A percentile compares a stretch with the other conserved stretches of the same genome.
phyloP scores from a whole-genome alignment of 2,329 filamentous ascomycete genomes.

The Cladosporium velox region DNA sequence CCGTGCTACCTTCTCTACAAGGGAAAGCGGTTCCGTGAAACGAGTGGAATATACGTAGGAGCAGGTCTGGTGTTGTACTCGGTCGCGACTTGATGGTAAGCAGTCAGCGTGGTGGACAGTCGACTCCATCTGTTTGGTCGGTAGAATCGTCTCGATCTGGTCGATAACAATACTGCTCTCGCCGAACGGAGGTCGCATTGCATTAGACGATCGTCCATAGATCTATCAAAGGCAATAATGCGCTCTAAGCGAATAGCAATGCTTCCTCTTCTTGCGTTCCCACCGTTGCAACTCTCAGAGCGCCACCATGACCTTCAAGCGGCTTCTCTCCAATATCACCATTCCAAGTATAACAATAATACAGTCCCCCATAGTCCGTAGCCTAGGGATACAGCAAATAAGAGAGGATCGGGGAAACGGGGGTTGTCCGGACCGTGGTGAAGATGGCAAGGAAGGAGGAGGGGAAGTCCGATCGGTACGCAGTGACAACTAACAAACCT shows the following conservation, averaged over 20 bases:
- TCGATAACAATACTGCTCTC: too few relatives aligned
- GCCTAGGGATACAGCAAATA: not conserved
- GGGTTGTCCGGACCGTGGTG: not conserved
- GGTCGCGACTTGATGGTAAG: not conserved
- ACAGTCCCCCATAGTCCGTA: not conserved
- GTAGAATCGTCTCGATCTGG: too few relatives aligned
- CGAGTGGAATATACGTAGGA: not conserved
- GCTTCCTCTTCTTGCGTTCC: not conserved
- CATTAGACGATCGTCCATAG: not conserved
- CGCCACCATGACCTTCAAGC: not conserved
- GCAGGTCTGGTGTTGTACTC: not conserved
- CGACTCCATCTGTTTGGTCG: too few relatives aligned
- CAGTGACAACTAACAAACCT: not conserved
- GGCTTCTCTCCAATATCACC: not conserved
- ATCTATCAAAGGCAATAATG: not conserved
- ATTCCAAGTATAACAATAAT: not conserved
- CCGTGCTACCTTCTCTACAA: not conserved
- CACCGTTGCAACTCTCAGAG: not conserved
- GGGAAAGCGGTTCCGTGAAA: not conserved
- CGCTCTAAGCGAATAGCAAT: not conserved
- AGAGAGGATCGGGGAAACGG: not conserved
- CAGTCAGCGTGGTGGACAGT: not conserved
- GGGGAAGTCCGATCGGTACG: constrained; percentile 18
- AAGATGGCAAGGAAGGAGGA: constrained; percentile 8
- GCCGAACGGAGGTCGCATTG: not conserved